These are phyloP conservation scores for Boletus calvinii DNA, from an alignment of 1,284 basidiomycete species.

Conservation along the genomic window DNA sequence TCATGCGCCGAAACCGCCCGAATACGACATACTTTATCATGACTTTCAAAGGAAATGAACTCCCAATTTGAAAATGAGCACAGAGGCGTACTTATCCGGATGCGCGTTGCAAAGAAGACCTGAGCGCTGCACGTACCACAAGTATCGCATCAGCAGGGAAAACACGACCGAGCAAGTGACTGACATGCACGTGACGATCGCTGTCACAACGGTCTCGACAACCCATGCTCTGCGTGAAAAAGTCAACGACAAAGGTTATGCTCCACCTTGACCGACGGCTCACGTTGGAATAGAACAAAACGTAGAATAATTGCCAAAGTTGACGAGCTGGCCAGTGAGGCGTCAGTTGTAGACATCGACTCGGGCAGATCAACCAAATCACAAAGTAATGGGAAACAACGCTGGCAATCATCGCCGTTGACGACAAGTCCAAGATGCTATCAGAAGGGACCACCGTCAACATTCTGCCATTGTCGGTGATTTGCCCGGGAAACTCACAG, in stretches of 20 bases:
- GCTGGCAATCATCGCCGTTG: slow-evolving; percentile 3
- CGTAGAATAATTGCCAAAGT: not conserved
- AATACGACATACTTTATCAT: slow-evolving; percentile 7
- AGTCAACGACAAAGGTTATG: not conserved
- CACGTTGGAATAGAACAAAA: slow-evolving; percentile 1
- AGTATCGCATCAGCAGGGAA: not conserved
- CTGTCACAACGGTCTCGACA: not conserved
- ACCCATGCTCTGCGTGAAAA: not conserved
- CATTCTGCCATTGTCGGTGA: not conserved
- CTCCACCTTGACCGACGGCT: not conserved
- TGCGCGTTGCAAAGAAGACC: slow-evolving; percentile 10
- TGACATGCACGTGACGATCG: slow-evolving; percentile 1
- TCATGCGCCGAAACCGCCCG: not conserved
- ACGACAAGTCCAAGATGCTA: slow-evolving; percentile 5
- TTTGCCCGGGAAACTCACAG: not conserved
- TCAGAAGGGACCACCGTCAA: not conserved
- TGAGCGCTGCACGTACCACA: not conserved
- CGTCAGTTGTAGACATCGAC: not conserved
- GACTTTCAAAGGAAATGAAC: not conserved
- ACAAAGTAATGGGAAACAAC: slow-evolving; percentile 6
- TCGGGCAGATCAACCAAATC: not conserved
- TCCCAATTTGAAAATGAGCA: not conserved
- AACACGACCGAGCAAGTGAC: not conserved
- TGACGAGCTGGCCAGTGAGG: not conserved
- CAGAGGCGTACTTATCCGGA: slow-evolving; percentile 3